phyloP scores from a whole-genome alignment of 2,329 filamentous ascomycete genomes.

The Botryotinia globosa region DNA sequence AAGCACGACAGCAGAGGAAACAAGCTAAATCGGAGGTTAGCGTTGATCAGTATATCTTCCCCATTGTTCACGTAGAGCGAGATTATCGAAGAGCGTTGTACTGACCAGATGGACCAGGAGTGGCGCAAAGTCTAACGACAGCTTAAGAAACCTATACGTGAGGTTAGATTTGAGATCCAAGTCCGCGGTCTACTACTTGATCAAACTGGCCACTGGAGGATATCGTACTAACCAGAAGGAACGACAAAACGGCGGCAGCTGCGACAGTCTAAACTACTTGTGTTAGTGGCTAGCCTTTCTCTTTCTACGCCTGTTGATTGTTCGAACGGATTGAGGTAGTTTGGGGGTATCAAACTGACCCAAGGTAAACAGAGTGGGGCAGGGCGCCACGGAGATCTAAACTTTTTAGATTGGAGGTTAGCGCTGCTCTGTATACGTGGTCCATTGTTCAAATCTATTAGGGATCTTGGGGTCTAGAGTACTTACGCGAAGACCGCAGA shows the following conservation, averaged over 20 bases:
- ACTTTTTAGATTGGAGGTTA: background rate
- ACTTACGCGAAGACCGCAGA: background rate
- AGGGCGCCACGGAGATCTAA: background rate
- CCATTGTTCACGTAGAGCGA: background rate
- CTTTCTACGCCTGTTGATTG: background rate
- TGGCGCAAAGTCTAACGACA: background rate
- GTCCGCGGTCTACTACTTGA: background rate
- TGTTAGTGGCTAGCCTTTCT: background rate
- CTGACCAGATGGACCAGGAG: background rate
- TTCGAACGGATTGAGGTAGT: background rate
- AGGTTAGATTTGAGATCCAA: background rate
- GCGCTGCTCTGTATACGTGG: background rate
- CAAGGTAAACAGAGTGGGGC: background rate
- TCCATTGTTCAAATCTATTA: background rate
- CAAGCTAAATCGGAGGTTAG: background rate
- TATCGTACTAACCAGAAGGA: background rate
- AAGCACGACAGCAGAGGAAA: too few species aligned
- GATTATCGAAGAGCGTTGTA: background rate
- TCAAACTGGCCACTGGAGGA: background rate
- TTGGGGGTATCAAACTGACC: background rate
- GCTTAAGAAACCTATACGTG: background rate
- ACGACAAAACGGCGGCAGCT: background rate
- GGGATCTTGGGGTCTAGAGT: background rate
- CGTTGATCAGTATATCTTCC: background rate
- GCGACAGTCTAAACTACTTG: background rate